phyloP scores from a whole-genome alignment of 208 protist species.

The Trypanosoma boissoni region DNA sequence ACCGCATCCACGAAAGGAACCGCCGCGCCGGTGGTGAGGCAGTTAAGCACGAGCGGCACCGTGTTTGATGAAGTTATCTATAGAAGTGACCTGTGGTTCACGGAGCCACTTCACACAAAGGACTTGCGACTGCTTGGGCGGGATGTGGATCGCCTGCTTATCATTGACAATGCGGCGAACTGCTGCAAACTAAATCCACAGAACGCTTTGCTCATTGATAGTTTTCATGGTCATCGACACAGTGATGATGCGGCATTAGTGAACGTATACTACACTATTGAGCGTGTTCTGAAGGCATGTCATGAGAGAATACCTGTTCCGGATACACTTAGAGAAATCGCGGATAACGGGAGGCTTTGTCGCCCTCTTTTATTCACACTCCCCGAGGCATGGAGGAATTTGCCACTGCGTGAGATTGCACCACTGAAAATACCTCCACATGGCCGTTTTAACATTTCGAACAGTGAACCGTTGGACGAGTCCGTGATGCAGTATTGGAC shows the following conservation, averaged over 20 bases:
- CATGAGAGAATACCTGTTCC: slow-evolving; percentile 37
- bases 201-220: slow-evolving; percentile 85
- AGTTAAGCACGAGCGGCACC: slow-evolving; percentile 61
- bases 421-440: slow-evolving; percentile 79
- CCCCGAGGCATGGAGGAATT: slow-evolving; percentile 61
- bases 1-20: slow-evolving; percentile 91
- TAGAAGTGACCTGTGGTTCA: slow-evolving; percentile 89
- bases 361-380: slow-evolving; percentile 39
- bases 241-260: slow-evolving; percentile 72
- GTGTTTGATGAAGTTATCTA: slow-evolving; percentile 91
- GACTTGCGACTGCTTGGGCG: slow-evolving; percentile 90
- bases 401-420: slow-evolving; percentile 73
- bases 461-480: slow-evolving; percentile 48
- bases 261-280: slow-evolving; percentile 89
- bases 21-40: slow-evolving; percentile 74
- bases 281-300: slow-evolving; percentile 52
- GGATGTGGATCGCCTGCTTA: slow-evolving; percentile 82
- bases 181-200: slow-evolving; percentile 89
- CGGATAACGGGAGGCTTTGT: slow-evolving; percentile 67
- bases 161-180: slow-evolving; percentile 90
- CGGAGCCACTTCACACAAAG: slow-evolving; percentile 90
- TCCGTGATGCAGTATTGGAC: slow-evolving; percentile 86
- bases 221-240: slow-evolving; percentile 75
- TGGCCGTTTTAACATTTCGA: slow-evolving; percentile 58
- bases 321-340: slow-evolving; percentile 45